Conservation (phyloP, 1,139 yeast species). For the Hansenula sp. region DNA sequence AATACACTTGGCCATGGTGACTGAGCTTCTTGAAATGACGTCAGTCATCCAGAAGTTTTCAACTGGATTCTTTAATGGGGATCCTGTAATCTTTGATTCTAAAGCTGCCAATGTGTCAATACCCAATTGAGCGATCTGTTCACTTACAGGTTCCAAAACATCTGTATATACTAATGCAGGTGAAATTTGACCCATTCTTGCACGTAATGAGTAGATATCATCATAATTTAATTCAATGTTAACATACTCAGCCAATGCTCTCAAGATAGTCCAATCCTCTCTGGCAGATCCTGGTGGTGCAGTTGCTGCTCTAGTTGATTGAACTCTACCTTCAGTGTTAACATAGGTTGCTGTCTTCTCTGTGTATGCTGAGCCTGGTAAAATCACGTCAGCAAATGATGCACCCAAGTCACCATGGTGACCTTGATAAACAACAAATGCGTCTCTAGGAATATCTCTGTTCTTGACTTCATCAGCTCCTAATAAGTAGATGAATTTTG, state of each 20-base stretch:
- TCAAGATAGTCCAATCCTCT: constrained; percentile 87
- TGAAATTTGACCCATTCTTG: constrained; percentile 71
- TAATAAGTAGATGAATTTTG: constrained; percentile 75
- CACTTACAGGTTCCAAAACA: constrained; percentile 64
- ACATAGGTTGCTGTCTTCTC: constrained; percentile 87
- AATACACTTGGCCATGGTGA: constrained; percentile 86
- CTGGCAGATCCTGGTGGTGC: constrained; percentile 91
- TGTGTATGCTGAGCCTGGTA: constrained; percentile 88
- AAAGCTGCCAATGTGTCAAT: constrained; percentile 38
- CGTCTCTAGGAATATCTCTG: constrained; percentile 73
- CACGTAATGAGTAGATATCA: constrained; percentile 64
- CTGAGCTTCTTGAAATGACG: constrained; percentile 81
- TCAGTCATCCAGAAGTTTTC: constrained; percentile 86
- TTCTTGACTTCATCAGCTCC: constrained; percentile 81
- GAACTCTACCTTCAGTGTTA: constrained; percentile 89
- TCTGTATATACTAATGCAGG: constrained; percentile 80
- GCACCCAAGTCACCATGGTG: constrained; percentile 94
- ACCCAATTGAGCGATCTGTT: constrained; percentile 56
- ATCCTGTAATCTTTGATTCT: constrained; percentile 40
- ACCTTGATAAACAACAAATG: constrained; percentile 88
- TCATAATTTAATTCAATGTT: constrained; percentile 74
- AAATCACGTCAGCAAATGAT: constrained; percentile 79
- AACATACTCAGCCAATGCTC: constrained; percentile 80
- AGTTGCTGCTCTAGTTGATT: constrained; percentile 80
- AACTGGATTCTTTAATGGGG: constrained; percentile 60